phyloP scores from a whole-genome alignment of 1,139 yeast genomes.

The Hansenula lynferdii region DNA sequence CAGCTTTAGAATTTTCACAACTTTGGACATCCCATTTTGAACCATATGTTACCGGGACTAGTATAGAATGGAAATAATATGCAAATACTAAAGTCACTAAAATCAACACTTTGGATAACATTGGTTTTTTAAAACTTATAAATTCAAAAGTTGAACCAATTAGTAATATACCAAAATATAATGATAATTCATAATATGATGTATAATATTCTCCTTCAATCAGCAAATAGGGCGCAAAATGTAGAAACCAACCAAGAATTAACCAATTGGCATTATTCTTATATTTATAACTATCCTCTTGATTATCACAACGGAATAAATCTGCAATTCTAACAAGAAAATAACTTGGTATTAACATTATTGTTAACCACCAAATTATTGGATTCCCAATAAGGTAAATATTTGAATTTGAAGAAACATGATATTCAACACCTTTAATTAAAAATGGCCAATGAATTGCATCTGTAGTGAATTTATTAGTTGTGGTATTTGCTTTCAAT shows the following conservation, averaged over 20 bases:
- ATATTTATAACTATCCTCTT: conserved; percentile 9
- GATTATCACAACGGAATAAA: conserved; percentile 11
- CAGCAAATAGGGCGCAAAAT: conserved; percentile 48
- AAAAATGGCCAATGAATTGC: conserved; percentile 51
- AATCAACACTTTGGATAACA: conserved; percentile 28
- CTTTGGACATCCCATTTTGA: conserved; percentile 43
- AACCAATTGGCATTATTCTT: conserved; percentile 35
- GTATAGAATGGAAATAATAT: conserved; percentile 33
- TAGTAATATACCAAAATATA: conserved; percentile 53
- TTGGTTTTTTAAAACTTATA: conserved; percentile 26
- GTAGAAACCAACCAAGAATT: conserved; percentile 52
- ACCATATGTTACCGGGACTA: conserved; percentile 46
- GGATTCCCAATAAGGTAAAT: conserved; percentile 58
- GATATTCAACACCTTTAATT: conserved; percentile 48
- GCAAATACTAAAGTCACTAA: conserved; percentile 27
- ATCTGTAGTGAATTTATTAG: conserved; percentile 5
- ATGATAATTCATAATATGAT: conserved; percentile 57
- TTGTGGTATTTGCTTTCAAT: conserved; percentile 9
- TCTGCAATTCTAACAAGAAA: conserved; percentile 8
- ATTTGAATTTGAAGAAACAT: conserved; percentile 38
- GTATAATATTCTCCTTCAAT: conserved; percentile 51
- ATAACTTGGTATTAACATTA: conserved; percentile 17
- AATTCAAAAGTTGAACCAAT: conserved; percentile 48
- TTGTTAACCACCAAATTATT: conserved; percentile 39
- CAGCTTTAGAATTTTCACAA: conserved; percentile 35